A percentile compares a stretch with the other conserved stretches of the same genome.
These are phyloP conservation scores for Chlamydomonas applanata DNA, from an alignment of 139 green algal species.

Conservation along the genomic window DNA sequence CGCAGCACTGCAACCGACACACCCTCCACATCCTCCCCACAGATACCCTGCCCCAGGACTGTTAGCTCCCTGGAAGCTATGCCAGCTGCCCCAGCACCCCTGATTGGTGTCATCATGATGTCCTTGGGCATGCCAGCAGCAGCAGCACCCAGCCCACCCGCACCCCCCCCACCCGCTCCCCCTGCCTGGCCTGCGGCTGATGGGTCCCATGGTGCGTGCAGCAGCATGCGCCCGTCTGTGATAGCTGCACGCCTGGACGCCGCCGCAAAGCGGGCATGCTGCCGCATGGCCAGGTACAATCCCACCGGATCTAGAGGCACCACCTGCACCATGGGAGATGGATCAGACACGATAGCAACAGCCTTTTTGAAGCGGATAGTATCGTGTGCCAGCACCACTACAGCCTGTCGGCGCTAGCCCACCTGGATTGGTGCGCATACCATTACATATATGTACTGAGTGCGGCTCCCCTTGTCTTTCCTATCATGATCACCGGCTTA, in stretches of 20 bases:
- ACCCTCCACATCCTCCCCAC: too few species aligned
- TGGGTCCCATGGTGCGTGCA: background rate
- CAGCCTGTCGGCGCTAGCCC: too few species aligned
- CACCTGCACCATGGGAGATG: conserved; percentile 8
- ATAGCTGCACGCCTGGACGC: background rate
- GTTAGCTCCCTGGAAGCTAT: too few species aligned
- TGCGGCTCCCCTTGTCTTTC: background rate
- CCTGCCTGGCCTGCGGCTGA: background rate
- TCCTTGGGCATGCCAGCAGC: background rate
- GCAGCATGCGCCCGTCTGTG: background rate
- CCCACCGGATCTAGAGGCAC: conserved; percentile 39
- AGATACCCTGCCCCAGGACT: too few species aligned
- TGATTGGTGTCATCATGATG: background rate
- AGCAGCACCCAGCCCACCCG: background rate
- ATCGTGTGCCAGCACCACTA: too few species aligned
- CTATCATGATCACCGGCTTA: background rate
- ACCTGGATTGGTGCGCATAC: too few species aligned
- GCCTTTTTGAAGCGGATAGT: too few species aligned
- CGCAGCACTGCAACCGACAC: too few species aligned
- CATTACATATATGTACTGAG: too few species aligned
- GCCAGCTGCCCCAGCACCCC: background rate
- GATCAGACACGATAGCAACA: background rate
- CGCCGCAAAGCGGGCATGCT: conserved; percentile 14
- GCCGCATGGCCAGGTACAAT: conserved; percentile 27
- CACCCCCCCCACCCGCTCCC: background rate